Evolutionary conservation across 352 stramenopile genomes (phyloP).

Genomic region (Globisporangium abappressorium): DNA sequence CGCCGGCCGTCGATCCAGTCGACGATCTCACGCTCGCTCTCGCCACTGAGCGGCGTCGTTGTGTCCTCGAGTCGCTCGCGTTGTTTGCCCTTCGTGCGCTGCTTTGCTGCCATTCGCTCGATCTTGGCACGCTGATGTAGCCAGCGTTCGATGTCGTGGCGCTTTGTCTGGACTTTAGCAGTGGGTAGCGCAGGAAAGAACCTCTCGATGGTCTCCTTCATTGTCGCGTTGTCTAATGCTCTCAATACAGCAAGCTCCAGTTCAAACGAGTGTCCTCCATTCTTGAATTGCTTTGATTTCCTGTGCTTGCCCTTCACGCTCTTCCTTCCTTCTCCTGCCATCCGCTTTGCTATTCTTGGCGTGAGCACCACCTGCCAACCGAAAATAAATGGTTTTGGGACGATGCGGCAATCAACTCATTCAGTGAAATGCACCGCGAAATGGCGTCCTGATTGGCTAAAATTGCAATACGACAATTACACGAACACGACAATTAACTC

Average conservation of each 20-base stretch:
- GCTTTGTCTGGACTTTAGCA: not conserved
- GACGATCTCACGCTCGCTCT: not conserved
- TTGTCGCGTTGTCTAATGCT: not conserved
- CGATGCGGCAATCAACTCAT: not conserved
- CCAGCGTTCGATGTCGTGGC: constrained; percentile 1
- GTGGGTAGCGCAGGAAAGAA: not conserved
- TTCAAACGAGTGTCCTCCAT: constrained; percentile 1
- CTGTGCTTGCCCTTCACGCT: constrained; percentile 3
- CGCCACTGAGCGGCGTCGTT: not conserved
- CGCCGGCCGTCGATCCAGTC: not conserved
- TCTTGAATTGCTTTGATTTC: constrained; percentile 6
- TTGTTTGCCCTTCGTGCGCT: not conserved
- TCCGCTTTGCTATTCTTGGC: not conserved
- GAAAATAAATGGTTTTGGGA: constrained; percentile 4
- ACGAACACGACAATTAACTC: too few relatives aligned
- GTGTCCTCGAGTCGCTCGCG: not conserved
- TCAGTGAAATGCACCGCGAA: not conserved
- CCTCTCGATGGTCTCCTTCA: not conserved
- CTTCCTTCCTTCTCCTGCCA: not conserved
- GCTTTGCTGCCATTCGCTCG: not conserved
- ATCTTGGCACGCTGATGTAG: not conserved
- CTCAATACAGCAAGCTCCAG: constrained; percentile 7
- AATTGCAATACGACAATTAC: too few relatives aligned
- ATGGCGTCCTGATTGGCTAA: too few relatives aligned
- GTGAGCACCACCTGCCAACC: too few relatives aligned